Evolutionary conservation across 345 rosid genomes (phyloP).

Genomic region (Isatis tinctoria): DNA sequence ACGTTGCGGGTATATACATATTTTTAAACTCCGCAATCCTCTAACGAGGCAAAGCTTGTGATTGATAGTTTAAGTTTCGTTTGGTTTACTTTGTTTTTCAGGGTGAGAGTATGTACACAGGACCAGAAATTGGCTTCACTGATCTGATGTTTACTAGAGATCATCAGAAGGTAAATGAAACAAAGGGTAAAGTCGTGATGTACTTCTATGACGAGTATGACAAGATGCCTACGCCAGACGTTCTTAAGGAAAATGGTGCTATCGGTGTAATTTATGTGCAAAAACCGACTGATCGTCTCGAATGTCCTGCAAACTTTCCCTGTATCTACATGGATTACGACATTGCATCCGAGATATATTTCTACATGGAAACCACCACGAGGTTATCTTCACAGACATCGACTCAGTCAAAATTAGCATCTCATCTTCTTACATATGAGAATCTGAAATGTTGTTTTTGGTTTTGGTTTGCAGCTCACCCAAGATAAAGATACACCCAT

Average conservation of each 20-base stretch:
- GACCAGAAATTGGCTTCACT: slow-evolving; percentile 13
- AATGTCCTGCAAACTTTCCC: slow-evolving; percentile 10
- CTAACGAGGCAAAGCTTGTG: background rate
- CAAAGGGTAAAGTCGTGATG: slow-evolving; percentile 8
- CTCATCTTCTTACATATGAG: background rate
- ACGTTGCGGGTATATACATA: slow-evolving; percentile 18
- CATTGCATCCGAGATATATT: background rate
- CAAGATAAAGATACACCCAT: slow-evolving; percentile 8
- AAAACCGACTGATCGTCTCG: background rate
- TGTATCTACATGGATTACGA: slow-evolving; percentile 5
- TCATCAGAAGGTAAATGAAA: background rate
- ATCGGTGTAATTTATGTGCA: slow-evolving; percentile 10
- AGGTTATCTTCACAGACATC: background rate
- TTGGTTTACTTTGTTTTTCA: background rate
- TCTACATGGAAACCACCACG: background rate
- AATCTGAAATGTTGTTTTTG: background rate
- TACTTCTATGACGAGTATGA: background rate
- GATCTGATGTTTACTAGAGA: background rate
- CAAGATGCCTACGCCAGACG: background rate
- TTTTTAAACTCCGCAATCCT: background rate
- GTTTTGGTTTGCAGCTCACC: background rate
- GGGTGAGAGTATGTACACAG: slow-evolving; percentile 23
- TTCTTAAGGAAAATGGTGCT: slow-evolving; percentile 3
- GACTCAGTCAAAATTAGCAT: background rate
- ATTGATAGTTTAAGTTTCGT: background rate